Conservation (phyloP, 2,329 filamentous ascomycete species). For the Arthrobotrys musiformis region DNA sequence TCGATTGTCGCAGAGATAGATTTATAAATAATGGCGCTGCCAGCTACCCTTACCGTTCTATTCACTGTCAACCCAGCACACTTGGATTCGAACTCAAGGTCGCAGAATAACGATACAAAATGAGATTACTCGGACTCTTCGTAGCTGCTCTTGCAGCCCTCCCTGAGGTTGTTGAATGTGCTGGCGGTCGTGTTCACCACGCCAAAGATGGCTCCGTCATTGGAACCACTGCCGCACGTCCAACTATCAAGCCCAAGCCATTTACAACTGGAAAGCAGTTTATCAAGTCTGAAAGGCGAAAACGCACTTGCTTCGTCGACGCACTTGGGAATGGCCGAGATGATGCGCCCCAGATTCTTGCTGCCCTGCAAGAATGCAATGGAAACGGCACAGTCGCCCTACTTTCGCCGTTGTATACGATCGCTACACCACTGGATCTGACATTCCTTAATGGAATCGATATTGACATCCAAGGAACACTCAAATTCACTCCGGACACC, state of each 20-base stretch:
- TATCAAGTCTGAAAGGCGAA: slow-evolving; percentile 42
- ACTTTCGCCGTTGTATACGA: slow-evolving; percentile 69
- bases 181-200: slow-evolving; percentile 38
- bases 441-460: slow-evolving; percentile 74
- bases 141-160: slow-evolving; percentile 39
- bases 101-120: slow-evolving; percentile 18
- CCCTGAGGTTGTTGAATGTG: slow-evolving; percentile 37
- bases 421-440: slow-evolving; percentile 73
- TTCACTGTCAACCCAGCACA: slow-evolving; percentile 20
- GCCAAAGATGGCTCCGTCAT: slow-evolving; percentile 46
- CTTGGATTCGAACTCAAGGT: slow-evolving; percentile 2
- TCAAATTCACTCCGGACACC: slow-evolving; percentile 72
- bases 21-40: slow-evolving; percentile 28
- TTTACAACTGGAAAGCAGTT: slow-evolving; percentile 49
- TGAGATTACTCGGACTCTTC: slow-evolving; percentile 36
- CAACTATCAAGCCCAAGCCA: slow-evolving; percentile 39
- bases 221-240: slow-evolving; percentile 37
- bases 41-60: neutral
- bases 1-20: neutral
- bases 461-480: slow-evolving; percentile 65
- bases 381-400: slow-evolving; percentile 73
- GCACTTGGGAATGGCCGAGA: slow-evolving; percentile 61
- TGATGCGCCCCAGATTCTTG: slow-evolving; percentile 68
- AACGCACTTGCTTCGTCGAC: slow-evolving; percentile 47
- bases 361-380: slow-evolving; percentile 71